phyloP scores from a whole-genome alignment of 31 red algal genomes.

The Bonnemaisonia californica region DNA sequence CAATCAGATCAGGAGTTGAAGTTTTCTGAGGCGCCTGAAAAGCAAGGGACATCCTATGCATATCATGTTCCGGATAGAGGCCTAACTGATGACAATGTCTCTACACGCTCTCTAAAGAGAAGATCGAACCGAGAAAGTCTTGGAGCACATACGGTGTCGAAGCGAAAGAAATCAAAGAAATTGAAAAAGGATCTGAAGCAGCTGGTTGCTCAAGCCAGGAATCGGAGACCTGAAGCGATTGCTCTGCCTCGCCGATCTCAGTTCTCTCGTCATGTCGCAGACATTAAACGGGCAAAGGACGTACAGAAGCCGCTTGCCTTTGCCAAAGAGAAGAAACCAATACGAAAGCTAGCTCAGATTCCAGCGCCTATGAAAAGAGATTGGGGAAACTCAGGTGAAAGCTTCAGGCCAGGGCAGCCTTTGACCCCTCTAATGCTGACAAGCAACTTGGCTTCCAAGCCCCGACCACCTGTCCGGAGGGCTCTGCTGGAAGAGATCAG shows the following conservation, averaged over 20 bases:
- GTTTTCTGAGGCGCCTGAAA: too few species aligned
- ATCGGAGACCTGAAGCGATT: neutral
- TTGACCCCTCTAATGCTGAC: too few species aligned
- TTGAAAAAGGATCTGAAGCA: neutral
- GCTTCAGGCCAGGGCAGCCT: too few species aligned
- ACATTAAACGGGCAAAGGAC: neutral
- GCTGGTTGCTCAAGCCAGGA: constrained; percentile 7
- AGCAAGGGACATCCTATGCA: too few species aligned
- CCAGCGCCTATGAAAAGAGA: too few species aligned
- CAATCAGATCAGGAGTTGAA: too few species aligned
- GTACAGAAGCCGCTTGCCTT: constrained; percentile 9
- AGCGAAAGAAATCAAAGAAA: neutral
- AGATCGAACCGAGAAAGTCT: neutral
- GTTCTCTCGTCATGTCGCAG: neutral
- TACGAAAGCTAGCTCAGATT: too few species aligned
- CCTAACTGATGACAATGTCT: neutral
- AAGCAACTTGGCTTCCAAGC: too few species aligned
- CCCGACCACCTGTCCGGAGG: neutral
- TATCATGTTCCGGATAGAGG: too few species aligned
- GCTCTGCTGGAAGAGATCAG: neutral
- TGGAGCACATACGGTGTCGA: neutral
- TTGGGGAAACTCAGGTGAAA: too few species aligned
- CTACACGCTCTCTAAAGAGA: neutral
- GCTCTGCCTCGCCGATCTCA: neutral
- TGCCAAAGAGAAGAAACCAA: neutral